A percentile compares a stretch with the other conserved stretches of the same genome.
phyloP scores from a whole-genome alignment of 2,329 filamentous ascomycete genomes.

The Emergomyces orientalis region DNA sequence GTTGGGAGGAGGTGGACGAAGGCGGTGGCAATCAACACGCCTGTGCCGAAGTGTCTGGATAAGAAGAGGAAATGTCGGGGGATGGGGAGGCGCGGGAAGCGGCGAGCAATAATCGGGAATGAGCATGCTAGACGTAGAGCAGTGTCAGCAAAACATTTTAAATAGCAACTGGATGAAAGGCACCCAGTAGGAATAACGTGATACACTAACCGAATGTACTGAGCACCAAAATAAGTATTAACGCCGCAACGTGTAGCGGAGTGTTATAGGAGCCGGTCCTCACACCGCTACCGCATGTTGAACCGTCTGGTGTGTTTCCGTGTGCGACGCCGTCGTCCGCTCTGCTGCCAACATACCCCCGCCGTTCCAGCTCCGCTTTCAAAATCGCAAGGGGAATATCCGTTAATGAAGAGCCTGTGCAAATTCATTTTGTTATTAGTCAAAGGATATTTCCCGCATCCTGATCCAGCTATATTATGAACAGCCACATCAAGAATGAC shows the following conservation, averaged over 20 bases:
- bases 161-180: neutral
- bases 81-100: constrained; percentile 51
- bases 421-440: neutral
- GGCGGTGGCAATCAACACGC: constrained; percentile 48
- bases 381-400: constrained; percentile 28
- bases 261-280: constrained; percentile 50
- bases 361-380: constrained; percentile 24
- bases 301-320: constrained; percentile 12
- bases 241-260: constrained; percentile 55
- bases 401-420: constrained; percentile 16
- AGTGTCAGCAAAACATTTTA: neutral
- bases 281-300: constrained; percentile 29
- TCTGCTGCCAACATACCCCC: constrained; percentile 4
- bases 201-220: constrained; percentile 31
- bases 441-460: neutral
- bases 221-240: constrained; percentile 55
- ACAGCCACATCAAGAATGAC: neutral
- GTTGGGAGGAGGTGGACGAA: constrained; percentile 55
- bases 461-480: neutral
- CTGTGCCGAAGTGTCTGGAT: constrained; percentile 50
- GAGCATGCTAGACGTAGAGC: constrained; percentile 42
- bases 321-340: neutral
- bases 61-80: constrained; percentile 51
- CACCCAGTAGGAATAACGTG: constrained; percentile 8
- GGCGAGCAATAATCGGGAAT: constrained; percentile 51